These are phyloP conservation scores for Letharia columbiana DNA, from an alignment of 495 filamentous ascomycete species.

Conservation along the genomic window DNA sequence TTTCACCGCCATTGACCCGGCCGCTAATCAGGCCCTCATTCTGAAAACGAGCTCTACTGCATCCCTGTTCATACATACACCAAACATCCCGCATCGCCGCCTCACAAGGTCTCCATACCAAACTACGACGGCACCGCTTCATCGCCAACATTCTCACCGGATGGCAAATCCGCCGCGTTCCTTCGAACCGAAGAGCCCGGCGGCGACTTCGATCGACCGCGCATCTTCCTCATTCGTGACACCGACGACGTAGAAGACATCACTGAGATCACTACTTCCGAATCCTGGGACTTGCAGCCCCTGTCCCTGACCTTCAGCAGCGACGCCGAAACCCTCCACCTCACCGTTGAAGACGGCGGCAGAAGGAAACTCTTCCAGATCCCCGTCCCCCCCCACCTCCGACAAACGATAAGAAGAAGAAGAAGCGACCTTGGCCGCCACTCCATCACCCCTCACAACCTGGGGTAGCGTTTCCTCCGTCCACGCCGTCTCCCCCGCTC, in stretches of 20 bases:
- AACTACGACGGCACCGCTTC: background rate
- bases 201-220: background rate
- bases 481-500: background rate
- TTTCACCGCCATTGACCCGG: background rate
- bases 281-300: background rate
- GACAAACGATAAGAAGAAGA: background rate
- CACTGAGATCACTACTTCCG: background rate
- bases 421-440: background rate
- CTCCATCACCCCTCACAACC: background rate
- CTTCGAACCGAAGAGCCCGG: background rate
- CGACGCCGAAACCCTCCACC: background rate
- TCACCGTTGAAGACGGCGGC: background rate
- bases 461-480: background rate
- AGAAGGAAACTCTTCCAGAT: background rate
- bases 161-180: background rate
- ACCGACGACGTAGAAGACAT: background rate
- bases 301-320: background rate
- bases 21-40: background rate
- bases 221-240: background rate
- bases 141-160: background rate
- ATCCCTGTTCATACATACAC: background rate
- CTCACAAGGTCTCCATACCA: background rate
- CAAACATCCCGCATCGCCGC: background rate
- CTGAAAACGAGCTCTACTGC: background rate
- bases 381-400: background rate